Base-by-base conservation (phyloP, 202 grass and related monocot species). In the Bolboschoenoplectus hybrid region DNA sequence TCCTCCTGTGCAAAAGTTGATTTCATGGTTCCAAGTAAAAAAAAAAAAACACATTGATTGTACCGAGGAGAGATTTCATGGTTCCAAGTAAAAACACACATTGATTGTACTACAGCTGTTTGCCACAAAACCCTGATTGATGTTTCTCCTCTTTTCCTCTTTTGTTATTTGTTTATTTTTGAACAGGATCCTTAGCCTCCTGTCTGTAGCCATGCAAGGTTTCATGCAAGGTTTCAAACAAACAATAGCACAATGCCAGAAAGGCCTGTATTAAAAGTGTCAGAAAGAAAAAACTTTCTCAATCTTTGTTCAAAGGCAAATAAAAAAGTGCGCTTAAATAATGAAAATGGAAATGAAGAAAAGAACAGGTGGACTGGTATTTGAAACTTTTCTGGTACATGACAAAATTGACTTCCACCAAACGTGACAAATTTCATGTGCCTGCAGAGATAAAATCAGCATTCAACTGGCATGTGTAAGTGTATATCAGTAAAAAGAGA, bases 91-190 rank as follows among this genome's bases (percentile, higher is more conserved):
- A 40, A 26, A 57, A 60, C 36, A 57, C 52, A 2, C 7, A 34
- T 75, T 36, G 9, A 35, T 35, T 55, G 46, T 78, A 56, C 60
- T 80, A 80, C 75, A 80, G 75, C 75, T 80, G 75, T 55, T 40
- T 78, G 13, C 34, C 74, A 78, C 34, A 78, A 78, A 26, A 26
- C 26, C 26, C 26, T 26, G 26, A 26, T 26, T 26, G 26, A 39
- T 36, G 4, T 16, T 57, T 56, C 51, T 77, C 11, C 9, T 34
- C 39, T 56, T 38, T 56, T 38, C 6, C 34, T n/a, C 17, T 77
- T 78, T 58, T 9, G 12, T 79, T 58, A 40, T 56, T 35, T 19
- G 12, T 80, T 38, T 79, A 40, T 58, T 56, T 79, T n/a, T 32
- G 53, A 57, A 16, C 53, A 60, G 51, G 0, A 79, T 41, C 35